Base-by-base conservation (phyloP, 116 monocot genomes). In the Iris pallida region DNA sequence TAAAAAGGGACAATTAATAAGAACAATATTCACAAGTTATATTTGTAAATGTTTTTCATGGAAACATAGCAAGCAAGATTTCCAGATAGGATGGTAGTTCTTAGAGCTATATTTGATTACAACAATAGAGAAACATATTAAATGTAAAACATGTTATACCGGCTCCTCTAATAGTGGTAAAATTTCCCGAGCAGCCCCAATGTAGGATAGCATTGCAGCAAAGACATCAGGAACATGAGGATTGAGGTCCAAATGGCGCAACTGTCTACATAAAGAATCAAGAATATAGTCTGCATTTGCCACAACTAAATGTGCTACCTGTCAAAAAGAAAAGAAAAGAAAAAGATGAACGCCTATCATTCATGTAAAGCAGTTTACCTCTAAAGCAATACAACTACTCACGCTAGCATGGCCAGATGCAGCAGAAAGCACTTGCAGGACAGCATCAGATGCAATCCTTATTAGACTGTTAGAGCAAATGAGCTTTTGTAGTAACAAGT, bases 231-330 rank as follows among this genome's bases (percentile, higher is more conserved):
- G 92, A 66, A 86, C 82, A 55, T 83, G 81, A 8, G 85, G 88
- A 71, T 87, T 90, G 63, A 85, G 71, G 85, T 92, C 92, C 76
- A 97, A 80, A 79, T 97, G 92, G 7, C 92, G 87, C 71, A 92
- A 70, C 44, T 97, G 82, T 19, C 81, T 80, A 71, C 97, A 90
- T 46, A 97, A 68, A 53, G 92, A 92, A 71, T 97, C 97, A 69
- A 97, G 71, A 60, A 97, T 90, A 73, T 97, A 97, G 78, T 97
- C 97, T 69, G 87, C 87, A 88, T 97, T 97, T 63, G 71, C 80
- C 60, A 97, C 78, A 64, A 97, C 90, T 65, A 97, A 76, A 51
- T 92, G 75, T 42, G 87, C 87, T 42, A 97, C 92, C 97, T 97
- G 67, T 71, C 45, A 65, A 8, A 65, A 51, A 41, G 20, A 20